phyloP scores from a whole-genome alignment of 495 filamentous ascomycete genomes.

The Aspergillus heteromorphus region DNA sequence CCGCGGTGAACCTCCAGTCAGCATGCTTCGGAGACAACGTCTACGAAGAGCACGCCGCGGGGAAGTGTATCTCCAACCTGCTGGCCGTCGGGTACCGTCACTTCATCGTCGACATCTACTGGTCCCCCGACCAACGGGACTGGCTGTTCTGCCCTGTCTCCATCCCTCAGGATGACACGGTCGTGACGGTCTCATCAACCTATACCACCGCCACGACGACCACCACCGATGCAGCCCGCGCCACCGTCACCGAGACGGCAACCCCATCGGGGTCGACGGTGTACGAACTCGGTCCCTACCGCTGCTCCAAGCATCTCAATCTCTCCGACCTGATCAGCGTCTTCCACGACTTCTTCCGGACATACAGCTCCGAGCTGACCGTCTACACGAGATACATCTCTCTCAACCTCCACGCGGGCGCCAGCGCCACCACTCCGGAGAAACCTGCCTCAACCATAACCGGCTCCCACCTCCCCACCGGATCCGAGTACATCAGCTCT shows the following conservation, averaged over 20 bases:
- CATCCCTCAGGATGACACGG: constrained; percentile 22
- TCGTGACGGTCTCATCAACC: constrained; percentile 23
- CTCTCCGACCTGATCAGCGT: constrained; percentile 43
- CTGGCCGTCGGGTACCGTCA: constrained; percentile 53
- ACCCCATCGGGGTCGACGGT: constrained; percentile 33
- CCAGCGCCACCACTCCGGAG: constrained; percentile 29
- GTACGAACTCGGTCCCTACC: constrained; percentile 49
- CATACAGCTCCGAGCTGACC: constrained; percentile 40
- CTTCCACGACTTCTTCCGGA: constrained; percentile 41
- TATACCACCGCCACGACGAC: constrained; percentile 16
- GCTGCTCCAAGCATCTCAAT: constrained; percentile 48
- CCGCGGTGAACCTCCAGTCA: constrained; percentile 48
- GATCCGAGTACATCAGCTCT: constrained; percentile 26
- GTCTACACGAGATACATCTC: constrained; percentile 45
- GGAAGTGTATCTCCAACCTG: constrained; percentile 56
- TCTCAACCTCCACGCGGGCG: constrained; percentile 57
- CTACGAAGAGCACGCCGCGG: constrained; percentile 42
- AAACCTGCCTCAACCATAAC: constrained; percentile 34
- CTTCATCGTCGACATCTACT: constrained; percentile 59
- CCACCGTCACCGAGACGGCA: constrained; percentile 22
- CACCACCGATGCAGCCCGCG: constrained; percentile 21
- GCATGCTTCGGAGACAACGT: constrained; percentile 53
- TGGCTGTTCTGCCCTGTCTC: constrained; percentile 59
- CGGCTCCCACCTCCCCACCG: constrained; percentile 29
- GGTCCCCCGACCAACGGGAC: constrained; percentile 45